These are phyloP conservation scores for Pichia membranifaciens DNA, from an alignment of 805 yeast genomes.

Conservation along the genomic window DNA sequence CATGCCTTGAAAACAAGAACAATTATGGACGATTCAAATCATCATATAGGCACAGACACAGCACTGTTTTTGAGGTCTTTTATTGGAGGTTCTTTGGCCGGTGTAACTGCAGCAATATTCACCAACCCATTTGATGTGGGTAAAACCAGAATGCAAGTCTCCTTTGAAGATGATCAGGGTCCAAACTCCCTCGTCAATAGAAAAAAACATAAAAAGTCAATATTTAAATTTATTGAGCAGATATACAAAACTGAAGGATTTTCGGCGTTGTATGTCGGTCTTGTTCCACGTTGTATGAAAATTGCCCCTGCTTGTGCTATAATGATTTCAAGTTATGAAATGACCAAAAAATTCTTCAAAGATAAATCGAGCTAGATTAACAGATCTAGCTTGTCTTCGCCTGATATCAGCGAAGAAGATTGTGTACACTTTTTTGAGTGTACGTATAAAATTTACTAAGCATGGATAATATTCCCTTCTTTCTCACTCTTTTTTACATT, in stretches of 20 bases:
- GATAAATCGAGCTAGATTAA: constrained; percentile 9
- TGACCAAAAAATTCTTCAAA: constrained; percentile 61
- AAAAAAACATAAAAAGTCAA: constrained; percentile 36
- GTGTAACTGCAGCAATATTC: constrained; percentile 73
- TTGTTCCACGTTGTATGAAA: constrained; percentile 79
- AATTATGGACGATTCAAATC: constrained; percentile 17
- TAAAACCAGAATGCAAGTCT: constrained; percentile 81
- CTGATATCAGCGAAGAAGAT: no score
- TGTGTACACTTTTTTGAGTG: not conserved
- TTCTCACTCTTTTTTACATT: not conserved
- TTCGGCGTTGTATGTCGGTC: constrained; percentile 81
- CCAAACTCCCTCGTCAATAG: constrained; percentile 13
- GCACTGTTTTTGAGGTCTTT: constrained; percentile 53
- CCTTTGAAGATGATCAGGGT: constrained; percentile 30
- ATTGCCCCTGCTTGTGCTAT: constrained; percentile 98
- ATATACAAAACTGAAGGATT: constrained; percentile 72
- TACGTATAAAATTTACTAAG: not conserved
- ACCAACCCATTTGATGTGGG: constrained; percentile 98
- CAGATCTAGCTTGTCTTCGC: no score
- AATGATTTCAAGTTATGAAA: constrained; percentile 93
- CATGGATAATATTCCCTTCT: not conserved
- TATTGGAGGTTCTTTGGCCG: constrained; percentile 77
- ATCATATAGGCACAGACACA: constrained; percentile 11
- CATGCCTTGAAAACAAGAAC: constrained; percentile 23
- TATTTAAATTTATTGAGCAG: constrained; percentile 59